phyloP scores from a whole-genome alignment of 495 filamentous ascomycete genomes.

The Xylaria venustula region DNA sequence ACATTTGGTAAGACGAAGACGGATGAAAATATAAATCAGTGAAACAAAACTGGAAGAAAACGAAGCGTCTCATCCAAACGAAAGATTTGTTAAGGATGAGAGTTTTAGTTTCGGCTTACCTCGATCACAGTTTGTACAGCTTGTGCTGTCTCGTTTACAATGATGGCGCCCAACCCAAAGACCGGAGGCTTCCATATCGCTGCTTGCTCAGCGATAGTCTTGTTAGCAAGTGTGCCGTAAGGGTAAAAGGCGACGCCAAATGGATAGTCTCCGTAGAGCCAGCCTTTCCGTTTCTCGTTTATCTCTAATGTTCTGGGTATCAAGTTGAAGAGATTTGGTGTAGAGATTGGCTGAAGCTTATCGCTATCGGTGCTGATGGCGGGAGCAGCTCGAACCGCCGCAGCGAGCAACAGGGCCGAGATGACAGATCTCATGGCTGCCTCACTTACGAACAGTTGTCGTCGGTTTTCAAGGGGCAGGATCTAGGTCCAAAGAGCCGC shows the following conservation, averaged over 20 bases:
- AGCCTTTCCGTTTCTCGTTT: slow-evolving; percentile 6
- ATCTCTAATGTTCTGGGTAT: not conserved
- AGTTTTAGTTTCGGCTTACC: not conserved
- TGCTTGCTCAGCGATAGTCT: not conserved
- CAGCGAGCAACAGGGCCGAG: slow-evolving; percentile 3
- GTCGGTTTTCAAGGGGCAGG: not conserved
- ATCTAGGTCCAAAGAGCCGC: not conserved
- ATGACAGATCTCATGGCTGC: slow-evolving; percentile 2
- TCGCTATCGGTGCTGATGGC: not conserved
- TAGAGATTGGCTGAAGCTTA: not conserved
- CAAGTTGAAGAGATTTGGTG: not conserved
- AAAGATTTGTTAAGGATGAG: not conserved
- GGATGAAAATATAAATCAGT: no score
- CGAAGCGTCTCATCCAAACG: no score
- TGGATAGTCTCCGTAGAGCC: slow-evolving; percentile 6
- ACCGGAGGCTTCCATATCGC: not conserved
- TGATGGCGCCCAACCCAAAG: slow-evolving; percentile 1
- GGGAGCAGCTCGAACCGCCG: slow-evolving; percentile 1
- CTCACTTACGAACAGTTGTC: not conserved
- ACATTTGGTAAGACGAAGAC: no score
- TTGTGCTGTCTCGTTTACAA: not conserved
- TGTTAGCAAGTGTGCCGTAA: not conserved
- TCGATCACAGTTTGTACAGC: not conserved
- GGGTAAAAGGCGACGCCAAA: slow-evolving; percentile 9
- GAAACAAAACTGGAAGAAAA: no score